These are phyloP conservation scores for Trametes coccinea DNA, from an alignment of 768 basidiomycete species.

Conservation along the genomic window DNA sequence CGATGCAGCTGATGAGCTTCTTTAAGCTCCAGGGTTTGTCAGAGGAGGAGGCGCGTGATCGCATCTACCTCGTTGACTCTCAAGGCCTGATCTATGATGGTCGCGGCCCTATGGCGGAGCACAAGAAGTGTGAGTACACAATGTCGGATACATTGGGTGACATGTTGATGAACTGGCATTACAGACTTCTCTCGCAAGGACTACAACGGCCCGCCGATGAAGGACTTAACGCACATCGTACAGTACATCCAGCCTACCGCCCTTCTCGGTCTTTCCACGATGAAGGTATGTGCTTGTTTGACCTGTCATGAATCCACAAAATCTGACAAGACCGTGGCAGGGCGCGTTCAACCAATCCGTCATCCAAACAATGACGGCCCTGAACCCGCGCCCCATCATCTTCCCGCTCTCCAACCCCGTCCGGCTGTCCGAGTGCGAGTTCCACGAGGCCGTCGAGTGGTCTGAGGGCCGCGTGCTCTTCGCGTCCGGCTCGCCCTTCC, in stretches of 20 bases:
- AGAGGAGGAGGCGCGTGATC: slow-evolving; percentile 71
- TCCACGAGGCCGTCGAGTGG: slow-evolving; percentile 69
- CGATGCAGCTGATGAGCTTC: slow-evolving; percentile 85
- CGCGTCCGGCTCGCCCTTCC: slow-evolving; percentile 88
- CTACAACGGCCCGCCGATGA: slow-evolving; percentile 75
- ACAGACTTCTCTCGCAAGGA: slow-evolving; percentile 82
- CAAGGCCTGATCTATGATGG: slow-evolving; percentile 80
- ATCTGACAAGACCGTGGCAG: slow-evolving; percentile 31
- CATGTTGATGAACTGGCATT: neutral
- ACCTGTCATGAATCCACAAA: neutral
- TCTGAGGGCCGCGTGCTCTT: slow-evolving; percentile 80
- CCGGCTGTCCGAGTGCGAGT: slow-evolving; percentile 78
- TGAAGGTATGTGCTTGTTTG: slow-evolving; percentile 45
- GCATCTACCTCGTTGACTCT: slow-evolving; percentile 85
- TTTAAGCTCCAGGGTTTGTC: slow-evolving; percentile 80
- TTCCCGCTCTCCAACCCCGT: slow-evolving; percentile 93
- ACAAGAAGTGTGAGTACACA: slow-evolving; percentile 70
- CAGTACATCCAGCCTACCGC: slow-evolving; percentile 85
- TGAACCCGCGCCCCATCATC: slow-evolving; percentile 84
- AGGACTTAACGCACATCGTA: slow-evolving; percentile 73
- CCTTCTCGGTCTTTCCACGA: slow-evolving; percentile 87
- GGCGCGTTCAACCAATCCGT: slow-evolving; percentile 76
- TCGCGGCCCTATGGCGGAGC: slow-evolving; percentile 71
- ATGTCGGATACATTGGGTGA: too few relatives aligned
- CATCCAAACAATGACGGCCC: slow-evolving; percentile 72